Evolutionary conservation across 1,284 basidiomycete species (phyloP).

Genomic region (Cutaneotrichosporon spelunceum): DNA sequence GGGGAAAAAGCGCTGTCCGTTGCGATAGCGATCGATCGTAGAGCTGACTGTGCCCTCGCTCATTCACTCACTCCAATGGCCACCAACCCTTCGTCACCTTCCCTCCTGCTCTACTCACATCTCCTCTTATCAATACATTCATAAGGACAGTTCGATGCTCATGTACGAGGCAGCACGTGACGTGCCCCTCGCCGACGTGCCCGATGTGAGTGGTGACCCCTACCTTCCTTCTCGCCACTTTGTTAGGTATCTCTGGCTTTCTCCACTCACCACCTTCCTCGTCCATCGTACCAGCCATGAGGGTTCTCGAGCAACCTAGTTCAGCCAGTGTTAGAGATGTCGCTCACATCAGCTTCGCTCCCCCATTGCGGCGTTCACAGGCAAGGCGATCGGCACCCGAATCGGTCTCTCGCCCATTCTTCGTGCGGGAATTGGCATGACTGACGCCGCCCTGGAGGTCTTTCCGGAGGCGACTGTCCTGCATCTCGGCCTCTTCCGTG

Average conservation of each 20-base stretch:
- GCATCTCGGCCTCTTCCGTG: slow-evolving; percentile 84
- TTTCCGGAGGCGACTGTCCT: slow-evolving; percentile 86
- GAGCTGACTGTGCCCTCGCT: neutral
- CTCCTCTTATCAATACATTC: neutral
- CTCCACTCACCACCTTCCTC: neutral
- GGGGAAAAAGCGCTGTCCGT: no score
- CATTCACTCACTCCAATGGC: neutral
- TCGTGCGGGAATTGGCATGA: slow-evolving; percentile 91
- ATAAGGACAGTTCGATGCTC: slow-evolving; percentile 36
- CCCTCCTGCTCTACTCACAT: neutral
- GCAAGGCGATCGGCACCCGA: slow-evolving; percentile 54
- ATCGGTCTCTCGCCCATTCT: slow-evolving; percentile 87
- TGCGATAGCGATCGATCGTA: no score
- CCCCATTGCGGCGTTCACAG: slow-evolving; percentile 51
- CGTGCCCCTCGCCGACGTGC: slow-evolving; percentile 37
- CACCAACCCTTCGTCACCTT: neutral
- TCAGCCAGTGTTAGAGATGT: slow-evolving; percentile 26
- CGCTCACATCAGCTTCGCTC: slow-evolving; percentile 48
- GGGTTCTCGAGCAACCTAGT: neutral
- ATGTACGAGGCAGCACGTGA: slow-evolving; percentile 39
- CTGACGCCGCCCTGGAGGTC: slow-evolving; percentile 71
- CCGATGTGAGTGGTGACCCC: slow-evolving; percentile 34
- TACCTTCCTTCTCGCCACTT: neutral
- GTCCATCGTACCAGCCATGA: neutral
- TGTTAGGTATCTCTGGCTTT: neutral